Evolutionary conservation across 164 flowering plant species (phyloP), one percentile per base, ranked within the genome.

Genomic region (Tetracentron sinense): DNA sequence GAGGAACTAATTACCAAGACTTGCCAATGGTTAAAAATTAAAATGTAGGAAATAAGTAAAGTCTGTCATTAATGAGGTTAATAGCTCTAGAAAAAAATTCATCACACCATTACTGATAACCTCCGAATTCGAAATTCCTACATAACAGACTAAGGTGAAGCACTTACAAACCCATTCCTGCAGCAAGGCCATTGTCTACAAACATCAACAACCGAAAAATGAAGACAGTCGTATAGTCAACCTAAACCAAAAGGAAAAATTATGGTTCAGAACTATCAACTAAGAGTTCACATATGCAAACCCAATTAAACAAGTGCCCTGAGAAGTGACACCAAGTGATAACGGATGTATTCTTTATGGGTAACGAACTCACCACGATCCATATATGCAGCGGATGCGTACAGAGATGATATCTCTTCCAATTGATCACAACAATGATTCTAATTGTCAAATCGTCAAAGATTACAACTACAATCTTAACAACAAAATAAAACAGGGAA

Each of bases 131-230:
- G 26, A 26, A 25, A 12, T 27, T 7, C 31, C 27, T 21, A 14
- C 20, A 33, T 19, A 55, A 47, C 14, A 54, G 66, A 16, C n/a
- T 2, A 33, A 50, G 53, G 52, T 31, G 50, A 58, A 61, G 56
- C 53, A 25, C 96, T 85, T 88, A 95, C 99, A 92, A 82, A 63
- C 97, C 98, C 97, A 95, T 92, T 75, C 97, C 97, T 54, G 96
- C 80, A 71, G 99, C 85, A 51, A 95, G 88, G 8, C 94, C 96
- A 77, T 90, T 90, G 70, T 92, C 98, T 54, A 92, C 80, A 61
- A 95, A 95, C 98, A 95, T 90, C 86, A 95, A 70, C 61, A 92
- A 74, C 59, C 97, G 97, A 54, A 92, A 95, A 69, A 87, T 75
- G 73, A 95, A 95, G 51, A 92, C 88, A 14, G 91, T 71, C 3